phyloP scores from a whole-genome alignment of 768 basidiomycete genomes.

The Cyathus striatus region DNA sequence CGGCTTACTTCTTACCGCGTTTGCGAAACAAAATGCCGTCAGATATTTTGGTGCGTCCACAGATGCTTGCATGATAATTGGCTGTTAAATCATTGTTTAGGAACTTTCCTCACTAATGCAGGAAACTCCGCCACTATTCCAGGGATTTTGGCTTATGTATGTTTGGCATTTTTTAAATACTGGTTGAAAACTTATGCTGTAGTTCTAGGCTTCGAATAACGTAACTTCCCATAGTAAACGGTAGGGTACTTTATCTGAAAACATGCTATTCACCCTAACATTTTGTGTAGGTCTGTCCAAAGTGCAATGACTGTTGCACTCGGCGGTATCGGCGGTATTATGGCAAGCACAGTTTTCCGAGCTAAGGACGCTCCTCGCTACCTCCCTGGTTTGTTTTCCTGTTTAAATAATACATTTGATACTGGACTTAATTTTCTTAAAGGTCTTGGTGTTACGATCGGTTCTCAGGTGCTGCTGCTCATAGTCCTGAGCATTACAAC shows the following conservation, averaged over 20 bases:
- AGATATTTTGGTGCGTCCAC: conserved; percentile 35
- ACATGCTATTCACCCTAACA: conserved; percentile 1
- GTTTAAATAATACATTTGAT: not conserved
- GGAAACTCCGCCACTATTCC: conserved; percentile 39
- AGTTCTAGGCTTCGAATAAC: conserved; percentile 34
- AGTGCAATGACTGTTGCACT: conserved; percentile 36
- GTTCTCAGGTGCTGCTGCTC: conserved; percentile 32
- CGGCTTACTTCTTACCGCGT: conserved; percentile 33
- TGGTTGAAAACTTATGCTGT: not conserved
- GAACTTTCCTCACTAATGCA: conserved; percentile 37
- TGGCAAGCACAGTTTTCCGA: conserved; percentile 37
- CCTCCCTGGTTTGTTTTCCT: conserved; percentile 27
- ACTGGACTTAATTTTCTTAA: not conserved
- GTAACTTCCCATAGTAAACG: conserved; percentile 44
- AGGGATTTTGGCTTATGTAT: conserved; percentile 38
- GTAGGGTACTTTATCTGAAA: conserved; percentile 9
- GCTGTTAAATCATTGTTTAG: conserved; percentile 17
- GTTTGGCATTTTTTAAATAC: conserved; percentile 5
- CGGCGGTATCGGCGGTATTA: conserved; percentile 37
- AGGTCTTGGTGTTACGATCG: conserved; percentile 36
- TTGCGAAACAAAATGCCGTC: conserved; percentile 26
- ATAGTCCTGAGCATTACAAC: conserved; percentile 25
- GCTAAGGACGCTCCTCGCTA: conserved; percentile 37
- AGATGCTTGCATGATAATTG: too few relatives aligned
- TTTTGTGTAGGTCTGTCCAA: conserved; percentile 20